phyloP scores from a whole-genome alignment of 169 alveolate species.

The Amoebophrya sp. region DNA sequence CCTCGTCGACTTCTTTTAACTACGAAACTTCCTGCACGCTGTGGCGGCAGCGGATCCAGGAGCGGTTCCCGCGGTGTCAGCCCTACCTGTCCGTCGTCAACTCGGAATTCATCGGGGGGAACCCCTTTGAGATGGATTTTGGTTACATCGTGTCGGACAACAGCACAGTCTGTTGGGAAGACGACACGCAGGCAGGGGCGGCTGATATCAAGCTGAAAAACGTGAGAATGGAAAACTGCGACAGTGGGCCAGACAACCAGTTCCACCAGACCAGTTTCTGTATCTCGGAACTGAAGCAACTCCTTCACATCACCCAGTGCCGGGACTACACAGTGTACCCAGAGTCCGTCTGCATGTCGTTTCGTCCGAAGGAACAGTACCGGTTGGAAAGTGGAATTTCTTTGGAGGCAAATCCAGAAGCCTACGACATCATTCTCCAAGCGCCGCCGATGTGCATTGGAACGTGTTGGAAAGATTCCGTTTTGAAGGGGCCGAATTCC shows the following conservation, averaged over 20 bases:
- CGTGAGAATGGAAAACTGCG: not conserved
- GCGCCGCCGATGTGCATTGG: constrained; percentile 8
- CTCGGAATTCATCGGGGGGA: not conserved
- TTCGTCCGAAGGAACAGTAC: no score
- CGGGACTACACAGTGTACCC: constrained; percentile 20
- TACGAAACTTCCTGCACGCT: no score
- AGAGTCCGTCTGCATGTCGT: not conserved
- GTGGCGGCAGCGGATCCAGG: not conserved
- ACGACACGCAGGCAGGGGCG: not conserved
- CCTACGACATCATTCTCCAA: not conserved
- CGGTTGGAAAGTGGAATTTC: no score
- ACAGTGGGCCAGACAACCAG: not conserved
- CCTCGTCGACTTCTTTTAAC: no score
- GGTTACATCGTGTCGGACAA: not conserved
- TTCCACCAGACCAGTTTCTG: not conserved
- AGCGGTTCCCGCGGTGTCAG: not conserved
- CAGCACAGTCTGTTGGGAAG: not conserved
- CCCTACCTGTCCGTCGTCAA: not conserved
- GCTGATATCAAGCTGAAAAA: not conserved
- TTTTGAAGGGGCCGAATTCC: no score
- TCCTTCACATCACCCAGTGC: not conserved
- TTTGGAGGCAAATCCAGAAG: not conserved
- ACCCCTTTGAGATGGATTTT: not conserved
- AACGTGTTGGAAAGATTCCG: not conserved
- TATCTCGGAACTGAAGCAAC: not conserved